Evolutionary conservation across 140 eudicot genomes (phyloP), one percentile per base, ranked within the genome.

Genomic region (Bidens hawaiensis): DNA sequence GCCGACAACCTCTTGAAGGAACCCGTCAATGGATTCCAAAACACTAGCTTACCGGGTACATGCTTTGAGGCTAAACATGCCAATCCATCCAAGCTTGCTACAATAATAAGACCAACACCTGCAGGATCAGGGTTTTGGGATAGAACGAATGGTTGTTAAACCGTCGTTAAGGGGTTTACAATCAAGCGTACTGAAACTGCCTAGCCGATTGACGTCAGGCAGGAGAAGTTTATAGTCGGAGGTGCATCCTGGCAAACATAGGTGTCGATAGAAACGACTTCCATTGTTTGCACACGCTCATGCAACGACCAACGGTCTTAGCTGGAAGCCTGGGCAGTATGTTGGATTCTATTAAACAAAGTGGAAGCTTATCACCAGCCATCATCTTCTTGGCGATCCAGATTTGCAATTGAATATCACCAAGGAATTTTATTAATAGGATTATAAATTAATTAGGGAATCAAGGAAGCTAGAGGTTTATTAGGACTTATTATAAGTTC

Each of bases 41-140:
- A 28, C 6, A 22, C 63, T 30, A 57, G 40, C 63, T 31, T 17
- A 19, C 1, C 6, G 3, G 63, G 22, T 14, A 1, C 21, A 0
- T 31, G 7, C 45, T 5, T 36, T 36, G 43, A 36, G 14, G 43
- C 43, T 36, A 36, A 1, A 36, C 43, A 36, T 36, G 12, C 43
- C 43, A 36, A 57, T 57, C 63, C 63, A 31, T 57, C 26, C 63
- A 57, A 17, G 21, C 45, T 57, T 28, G 63, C 63, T 31, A 57
- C 17, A 16, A 28, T 16, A 10, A 14, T 16, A 10, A 14, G 6
- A 0, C 6, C 43, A 3, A 3, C 31, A 19, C 6, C 9, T 16
- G 27, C 15, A 17, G 6, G 27, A n/a, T 1, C 9, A 48, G 14
- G 43, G 43, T 6, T 9, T 8, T 8, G 42, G 42, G 36, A 4